phyloP scores from a whole-genome alignment of 306 rosid genomes.

The Prunus davidiana region DNA sequence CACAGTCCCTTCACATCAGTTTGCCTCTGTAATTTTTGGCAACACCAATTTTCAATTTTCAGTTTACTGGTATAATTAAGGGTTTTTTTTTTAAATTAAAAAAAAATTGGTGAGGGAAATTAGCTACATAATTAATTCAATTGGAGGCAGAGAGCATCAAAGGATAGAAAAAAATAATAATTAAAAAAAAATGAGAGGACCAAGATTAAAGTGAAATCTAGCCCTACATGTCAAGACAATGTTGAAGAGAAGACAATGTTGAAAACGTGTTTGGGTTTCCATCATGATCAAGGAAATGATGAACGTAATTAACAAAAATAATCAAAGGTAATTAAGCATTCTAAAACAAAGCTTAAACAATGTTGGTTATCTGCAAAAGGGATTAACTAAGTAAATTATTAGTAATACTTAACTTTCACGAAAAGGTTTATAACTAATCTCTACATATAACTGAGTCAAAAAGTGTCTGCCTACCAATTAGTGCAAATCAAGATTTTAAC shows the following conservation, averaged over 20 bases:
- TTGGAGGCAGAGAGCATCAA: no score
- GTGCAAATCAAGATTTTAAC: neutral
- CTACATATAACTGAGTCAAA: neutral
- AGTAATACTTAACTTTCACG: slow-evolving; percentile 20
- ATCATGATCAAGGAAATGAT: neutral
- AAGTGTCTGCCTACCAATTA: neutral
- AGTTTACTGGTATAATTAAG: no score
- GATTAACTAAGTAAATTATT: neutral
- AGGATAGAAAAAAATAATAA: no score
- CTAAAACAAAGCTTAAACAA: neutral
- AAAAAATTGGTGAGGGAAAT: no score
- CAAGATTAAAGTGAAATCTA: neutral
- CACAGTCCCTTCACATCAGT: no score
- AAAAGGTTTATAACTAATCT: neutral
- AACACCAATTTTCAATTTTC: no score
- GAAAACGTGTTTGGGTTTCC: neutral
- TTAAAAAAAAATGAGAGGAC: neutral
- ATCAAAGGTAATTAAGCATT: no score
- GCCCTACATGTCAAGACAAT: neutral
- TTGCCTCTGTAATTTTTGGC: no score
- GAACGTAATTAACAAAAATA: neutral
- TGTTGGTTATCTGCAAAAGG: neutral
- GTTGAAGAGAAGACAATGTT: neutral
- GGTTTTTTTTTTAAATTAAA: no score
- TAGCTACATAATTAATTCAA: no score